phyloP scores from a whole-genome alignment of 2,329 filamentous ascomycete genomes.

The Hypomyces perniciosus region DNA sequence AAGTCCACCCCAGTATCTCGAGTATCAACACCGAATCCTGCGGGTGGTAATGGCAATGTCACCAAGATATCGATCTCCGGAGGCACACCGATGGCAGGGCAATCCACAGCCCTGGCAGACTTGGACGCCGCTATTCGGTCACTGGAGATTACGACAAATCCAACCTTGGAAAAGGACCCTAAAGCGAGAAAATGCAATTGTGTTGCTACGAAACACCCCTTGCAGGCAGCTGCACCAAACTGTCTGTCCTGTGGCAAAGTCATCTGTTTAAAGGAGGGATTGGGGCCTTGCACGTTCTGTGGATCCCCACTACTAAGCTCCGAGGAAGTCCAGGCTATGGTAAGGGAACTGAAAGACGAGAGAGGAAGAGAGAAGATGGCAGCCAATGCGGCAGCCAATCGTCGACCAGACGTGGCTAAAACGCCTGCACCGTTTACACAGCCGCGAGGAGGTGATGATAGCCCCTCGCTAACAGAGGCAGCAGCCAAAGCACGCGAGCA shows the following conservation, averaged over 20 bases:
- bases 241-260: conserved; percentile 92
- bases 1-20: conserved; percentile 47
- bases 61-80: conserved; percentile 69
- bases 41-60: conserved; percentile 33
- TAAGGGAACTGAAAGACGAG: conserved; percentile 75
- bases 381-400: conserved; percentile 66
- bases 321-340: conserved; percentile 76
- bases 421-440: conserved; percentile 55
- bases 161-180: conserved; percentile 47
- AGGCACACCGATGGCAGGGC: conserved; percentile 75
- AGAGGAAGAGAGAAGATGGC: conserved; percentile 82
- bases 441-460: conserved; percentile 31
- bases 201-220: conserved; percentile 78
- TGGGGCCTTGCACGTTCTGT: conserved; percentile 93
- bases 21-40: conserved; percentile 50
- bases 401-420: conserved; percentile 57
- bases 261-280: conserved; percentile 86
- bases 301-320: conserved; percentile 64
- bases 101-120: conserved; percentile 65
- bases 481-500: conserved; percentile 68
- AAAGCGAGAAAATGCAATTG: conserved; percentile 73
- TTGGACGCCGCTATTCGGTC: conserved; percentile 77
- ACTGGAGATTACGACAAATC: conserved; percentile 89
- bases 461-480: conserved; percentile 45
- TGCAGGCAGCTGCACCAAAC: conserved; percentile 88